Conservation (phyloP, 208 protist genomes). For the Leishmania turanica region DNA sequence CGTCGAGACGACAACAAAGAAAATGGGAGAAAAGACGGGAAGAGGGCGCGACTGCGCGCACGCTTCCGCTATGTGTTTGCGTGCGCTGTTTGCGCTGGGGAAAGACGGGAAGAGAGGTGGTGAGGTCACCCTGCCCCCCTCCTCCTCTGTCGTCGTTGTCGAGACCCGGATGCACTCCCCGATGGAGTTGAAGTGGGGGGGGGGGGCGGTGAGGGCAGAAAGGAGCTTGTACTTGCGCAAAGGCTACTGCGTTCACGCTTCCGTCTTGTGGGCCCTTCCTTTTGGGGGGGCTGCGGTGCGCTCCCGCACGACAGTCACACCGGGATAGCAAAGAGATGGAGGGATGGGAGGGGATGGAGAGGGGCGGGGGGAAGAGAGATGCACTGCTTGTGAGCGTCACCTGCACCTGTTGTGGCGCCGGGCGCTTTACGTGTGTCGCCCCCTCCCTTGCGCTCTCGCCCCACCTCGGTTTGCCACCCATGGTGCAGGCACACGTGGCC, state of each 20-base stretch:
- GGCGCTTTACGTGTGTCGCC: background rate
- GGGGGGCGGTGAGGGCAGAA: background rate
- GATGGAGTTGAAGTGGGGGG: background rate
- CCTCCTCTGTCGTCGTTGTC: background rate
- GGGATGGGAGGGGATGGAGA: background rate
- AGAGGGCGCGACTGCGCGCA: background rate
- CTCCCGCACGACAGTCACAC: background rate
- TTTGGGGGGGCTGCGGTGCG: background rate
- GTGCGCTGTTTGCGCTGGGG: no score
- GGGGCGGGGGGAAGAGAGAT: background rate
- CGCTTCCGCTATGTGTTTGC: no score
- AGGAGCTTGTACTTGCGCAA: background rate
- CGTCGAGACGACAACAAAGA: background rate
- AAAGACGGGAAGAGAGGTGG: background rate
- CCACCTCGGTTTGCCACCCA: background rate
- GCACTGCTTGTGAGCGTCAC: background rate
- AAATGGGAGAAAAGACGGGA: background rate
- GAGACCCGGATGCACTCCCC: background rate
- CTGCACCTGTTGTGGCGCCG: background rate
- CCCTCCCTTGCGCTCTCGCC: background rate
- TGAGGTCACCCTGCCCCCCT: background rate
- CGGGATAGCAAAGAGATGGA: background rate
- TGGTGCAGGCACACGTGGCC: background rate
- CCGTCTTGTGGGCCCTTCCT: background rate
- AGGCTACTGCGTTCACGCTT: background rate